Percentiles rank a stretch among this genome's conserved stretches.
phyloP scores from a whole-genome alignment of 768 basidiomycete genomes.

The Rhodotorula graminis region DNA sequence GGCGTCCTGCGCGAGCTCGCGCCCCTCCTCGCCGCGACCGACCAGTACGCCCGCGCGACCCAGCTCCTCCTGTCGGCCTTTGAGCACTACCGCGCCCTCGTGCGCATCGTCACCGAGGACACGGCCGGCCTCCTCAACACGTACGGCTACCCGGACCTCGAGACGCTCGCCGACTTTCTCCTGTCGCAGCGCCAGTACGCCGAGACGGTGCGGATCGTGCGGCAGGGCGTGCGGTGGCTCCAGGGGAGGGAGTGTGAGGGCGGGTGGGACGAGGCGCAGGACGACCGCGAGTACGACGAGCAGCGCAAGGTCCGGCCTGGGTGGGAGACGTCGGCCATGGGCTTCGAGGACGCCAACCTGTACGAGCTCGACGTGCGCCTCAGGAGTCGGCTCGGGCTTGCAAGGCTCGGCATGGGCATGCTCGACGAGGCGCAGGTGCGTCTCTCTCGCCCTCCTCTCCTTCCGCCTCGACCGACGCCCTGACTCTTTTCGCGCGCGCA shows the following conservation, averaged over 20 bases:
- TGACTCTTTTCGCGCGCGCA: conserved; percentile 44
- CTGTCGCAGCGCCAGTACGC: conserved; percentile 66
- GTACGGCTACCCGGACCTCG: conserved; percentile 60
- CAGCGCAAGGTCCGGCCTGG: conserved; percentile 44
- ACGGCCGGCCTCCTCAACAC: conserved; percentile 48
- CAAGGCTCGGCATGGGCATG: conserved; percentile 74
- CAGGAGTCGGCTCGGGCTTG: conserved; percentile 74
- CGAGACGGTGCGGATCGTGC: conserved; percentile 63
- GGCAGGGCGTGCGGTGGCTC: conserved; percentile 80
- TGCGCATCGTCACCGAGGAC: conserved; percentile 50
- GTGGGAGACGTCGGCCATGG: conserved; percentile 50
- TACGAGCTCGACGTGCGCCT: conserved; percentile 69
- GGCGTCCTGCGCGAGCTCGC: conserved; percentile 72
- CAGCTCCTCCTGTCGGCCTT: conserved; percentile 69
- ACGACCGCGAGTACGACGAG: conserved; percentile 81
- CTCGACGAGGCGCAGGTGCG: conserved; percentile 73
- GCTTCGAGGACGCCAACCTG: conserved; percentile 34
- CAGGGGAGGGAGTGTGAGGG: conserved; percentile 69
- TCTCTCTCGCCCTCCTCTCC: background rate
- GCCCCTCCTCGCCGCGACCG: conserved; percentile 67
- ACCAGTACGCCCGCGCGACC: conserved; percentile 63
- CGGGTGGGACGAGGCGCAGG: conserved; percentile 74
- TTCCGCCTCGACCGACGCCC: no score
- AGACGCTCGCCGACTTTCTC: conserved; percentile 78
- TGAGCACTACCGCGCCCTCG: conserved; percentile 58